These are phyloP conservation scores for Fusarium ramigenum DNA, from an alignment of 2,329 filamentous ascomycete genomes.

Conservation along the genomic window DNA sequence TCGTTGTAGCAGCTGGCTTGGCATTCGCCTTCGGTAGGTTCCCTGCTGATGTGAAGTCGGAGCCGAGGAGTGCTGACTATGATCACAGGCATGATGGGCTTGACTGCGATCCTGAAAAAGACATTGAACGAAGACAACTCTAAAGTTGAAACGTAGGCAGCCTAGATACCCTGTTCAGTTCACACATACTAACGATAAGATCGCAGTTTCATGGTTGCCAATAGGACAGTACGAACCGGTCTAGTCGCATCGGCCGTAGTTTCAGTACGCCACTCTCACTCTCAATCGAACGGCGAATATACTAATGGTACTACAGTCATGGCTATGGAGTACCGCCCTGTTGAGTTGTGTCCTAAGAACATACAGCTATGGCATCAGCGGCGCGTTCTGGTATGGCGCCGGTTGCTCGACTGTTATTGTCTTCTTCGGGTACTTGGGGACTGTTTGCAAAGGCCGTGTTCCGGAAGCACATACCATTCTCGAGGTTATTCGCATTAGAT, in stretches of 20 bases:
- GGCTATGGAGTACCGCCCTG: not conserved
- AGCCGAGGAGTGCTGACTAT: too few relatives aligned
- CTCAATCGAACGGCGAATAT: fast-evolving
- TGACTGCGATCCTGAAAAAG: not conserved
- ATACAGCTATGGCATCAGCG: not conserved
- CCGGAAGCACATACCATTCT: not conserved
- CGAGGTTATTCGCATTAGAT: not conserved
- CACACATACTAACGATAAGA: not conserved
- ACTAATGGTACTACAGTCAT: not conserved
- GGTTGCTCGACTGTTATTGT: not conserved
- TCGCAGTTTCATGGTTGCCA: not conserved
- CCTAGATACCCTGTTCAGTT: fast-evolving
- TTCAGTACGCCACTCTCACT: fast-evolving
- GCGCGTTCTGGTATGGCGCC: not conserved
- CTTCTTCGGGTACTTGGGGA: not conserved
- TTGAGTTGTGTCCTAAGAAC: not conserved
- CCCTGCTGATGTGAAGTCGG: too few relatives aligned
- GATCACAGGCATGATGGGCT: not conserved
- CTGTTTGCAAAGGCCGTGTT: not conserved
- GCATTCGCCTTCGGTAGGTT: not conserved
- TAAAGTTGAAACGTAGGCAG: not conserved
- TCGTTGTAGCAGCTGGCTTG: not conserved
- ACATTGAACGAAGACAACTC: not conserved
- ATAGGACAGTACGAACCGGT: not conserved
- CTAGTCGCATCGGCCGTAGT: not conserved